Base-by-base conservation (phyloP, 2,329 filamentous ascomycete species). In the Neofusicoccum umdonicola region DNA sequence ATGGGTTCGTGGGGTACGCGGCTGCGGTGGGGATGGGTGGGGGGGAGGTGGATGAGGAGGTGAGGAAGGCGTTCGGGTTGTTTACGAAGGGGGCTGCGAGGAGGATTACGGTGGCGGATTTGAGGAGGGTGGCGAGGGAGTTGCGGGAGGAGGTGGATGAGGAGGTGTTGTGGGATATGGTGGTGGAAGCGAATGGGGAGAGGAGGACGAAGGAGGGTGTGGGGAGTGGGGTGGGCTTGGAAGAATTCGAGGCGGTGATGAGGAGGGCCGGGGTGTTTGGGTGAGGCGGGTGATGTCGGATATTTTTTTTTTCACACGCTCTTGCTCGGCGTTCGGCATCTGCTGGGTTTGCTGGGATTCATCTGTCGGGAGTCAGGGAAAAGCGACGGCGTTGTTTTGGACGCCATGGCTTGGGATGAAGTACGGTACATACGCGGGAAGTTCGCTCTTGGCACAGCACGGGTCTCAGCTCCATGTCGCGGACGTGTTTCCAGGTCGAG, bases 171-270 rank as follows among this genome's bases (percentile, higher is more conserved):
- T 87, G 87, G 79, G 93, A 97, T 80, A 99, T 99, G 95, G 90
- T 99, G 65, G 81, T 93, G 56, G 94, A 98, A 82, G 95, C 94
- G 56, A 97, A 96, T 77, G 91, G 91, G 5, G 71, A 71, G 63
- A 39, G 27, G 45, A 54, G 39, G 35, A 27, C 45, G 54, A 61
- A 47, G 35, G 47, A 47, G 3, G 89, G 90, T 15, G 85, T 90
- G 11, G 86, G 82, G 42, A 66, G 82, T 64, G 92, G 90, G 7
- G 94, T 96, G 9, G 86, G 82, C 45, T 82, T 88, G 72, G 88
- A 90, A 61, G 92, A 97, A 73, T 97, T 97, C 78, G 90, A 93
- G 77, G 86, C 86, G 63, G 91, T 97, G 4, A 94, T 97, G 92
- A 86, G 83, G 68, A 83, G 90, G 71, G 93, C 93, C 5, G 93